phyloP scores from a whole-genome alignment of 1,284 basidiomycete genomes.

The Marasmius fiardii region DNA sequence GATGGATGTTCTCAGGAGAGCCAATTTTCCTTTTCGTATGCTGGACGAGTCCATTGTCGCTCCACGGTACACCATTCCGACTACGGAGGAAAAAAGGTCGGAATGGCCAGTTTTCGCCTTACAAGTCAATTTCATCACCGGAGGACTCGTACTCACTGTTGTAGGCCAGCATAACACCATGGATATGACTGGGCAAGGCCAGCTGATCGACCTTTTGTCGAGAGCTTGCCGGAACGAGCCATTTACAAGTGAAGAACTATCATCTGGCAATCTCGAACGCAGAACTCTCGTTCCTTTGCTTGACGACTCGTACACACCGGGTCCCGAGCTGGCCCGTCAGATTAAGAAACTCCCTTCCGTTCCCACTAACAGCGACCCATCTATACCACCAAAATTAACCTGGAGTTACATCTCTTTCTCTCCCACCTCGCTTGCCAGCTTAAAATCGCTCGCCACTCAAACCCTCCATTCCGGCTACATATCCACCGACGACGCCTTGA shows the following conservation, averaged over 20 bases:
- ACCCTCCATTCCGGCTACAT: conserved; percentile 18
- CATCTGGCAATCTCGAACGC: conserved; percentile 17
- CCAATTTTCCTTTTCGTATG: conserved; percentile 22
- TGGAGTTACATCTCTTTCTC: conserved; percentile 24
- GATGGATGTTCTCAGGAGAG: conserved; percentile 19
- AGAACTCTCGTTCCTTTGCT: conserved; percentile 19
- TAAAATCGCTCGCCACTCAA: conserved; percentile 20
- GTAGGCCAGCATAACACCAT: conserved; percentile 23
- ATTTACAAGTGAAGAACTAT: conserved; percentile 23
- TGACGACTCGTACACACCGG: conserved; percentile 12
- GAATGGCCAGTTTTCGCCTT: conserved; percentile 20
- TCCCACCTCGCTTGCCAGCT: conserved; percentile 14
- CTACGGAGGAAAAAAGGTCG: conserved; percentile 11
- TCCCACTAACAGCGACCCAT: too few species aligned
- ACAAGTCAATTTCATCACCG: conserved; percentile 23
- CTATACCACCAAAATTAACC: conserved; percentile 11
- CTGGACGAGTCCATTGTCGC: conserved; percentile 23
- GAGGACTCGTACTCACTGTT: conserved; percentile 24
- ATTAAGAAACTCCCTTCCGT: conserved; percentile 9
- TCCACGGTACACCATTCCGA: conserved; percentile 21
- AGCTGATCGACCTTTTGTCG: conserved; percentile 20
- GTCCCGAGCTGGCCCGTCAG: conserved; percentile 14
- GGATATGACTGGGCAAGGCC: conserved; percentile 26
- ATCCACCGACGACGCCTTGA: conserved; percentile 26
- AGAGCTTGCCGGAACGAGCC: conserved; percentile 21